A percentile compares a stretch with the other conserved stretches of the same genome.
phyloP scores from a whole-genome alignment of 164 flowering plant genomes.

The Chimonanthus praecox region DNA sequence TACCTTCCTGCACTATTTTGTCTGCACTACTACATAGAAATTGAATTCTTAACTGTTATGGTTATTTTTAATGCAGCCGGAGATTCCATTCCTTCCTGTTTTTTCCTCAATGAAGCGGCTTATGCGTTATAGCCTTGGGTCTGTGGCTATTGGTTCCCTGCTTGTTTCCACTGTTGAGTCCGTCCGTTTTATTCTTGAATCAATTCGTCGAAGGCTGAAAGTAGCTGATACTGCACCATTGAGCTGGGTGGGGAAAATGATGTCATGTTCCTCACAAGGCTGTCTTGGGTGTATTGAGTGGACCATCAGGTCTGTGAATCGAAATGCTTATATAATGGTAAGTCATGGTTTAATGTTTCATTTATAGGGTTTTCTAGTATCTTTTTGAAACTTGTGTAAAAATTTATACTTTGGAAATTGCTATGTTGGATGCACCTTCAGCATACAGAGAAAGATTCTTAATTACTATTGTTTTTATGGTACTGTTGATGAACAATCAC shows the following conservation, averaged over 20 bases:
- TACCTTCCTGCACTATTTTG: too few species aligned
- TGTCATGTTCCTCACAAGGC: conserved; percentile 42
- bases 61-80: conserved; percentile 39
- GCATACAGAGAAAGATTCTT: not conserved
- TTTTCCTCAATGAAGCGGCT: conserved; percentile 93
- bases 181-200: conserved; percentile 69
- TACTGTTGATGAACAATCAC: not conserved
- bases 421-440: not conserved
- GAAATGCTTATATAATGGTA: conserved; percentile 97
- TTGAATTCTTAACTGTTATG: not conserved
- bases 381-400: not conserved
- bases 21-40: too few species aligned
- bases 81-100: conserved; percentile 88
- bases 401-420: too few species aligned
- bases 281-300: conserved; percentile 60
- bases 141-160: conserved; percentile 89
- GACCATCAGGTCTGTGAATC: conserved; percentile 77
- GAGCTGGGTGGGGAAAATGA: conserved; percentile 45
- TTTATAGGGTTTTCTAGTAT: not conserved
- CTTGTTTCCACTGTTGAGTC: conserved; percentile 74
- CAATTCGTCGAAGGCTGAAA: conserved; percentile 77
- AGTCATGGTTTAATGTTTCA: not conserved
- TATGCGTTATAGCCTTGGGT: conserved; percentile 76
- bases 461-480: too few species aligned
- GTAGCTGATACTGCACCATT: conserved; percentile 38